Evolutionary conservation across 2,329 filamentous ascomycete species (phyloP), one percentile per base, ranked within the genome.

Genomic region (Talaromyces funiculosus): DNA sequence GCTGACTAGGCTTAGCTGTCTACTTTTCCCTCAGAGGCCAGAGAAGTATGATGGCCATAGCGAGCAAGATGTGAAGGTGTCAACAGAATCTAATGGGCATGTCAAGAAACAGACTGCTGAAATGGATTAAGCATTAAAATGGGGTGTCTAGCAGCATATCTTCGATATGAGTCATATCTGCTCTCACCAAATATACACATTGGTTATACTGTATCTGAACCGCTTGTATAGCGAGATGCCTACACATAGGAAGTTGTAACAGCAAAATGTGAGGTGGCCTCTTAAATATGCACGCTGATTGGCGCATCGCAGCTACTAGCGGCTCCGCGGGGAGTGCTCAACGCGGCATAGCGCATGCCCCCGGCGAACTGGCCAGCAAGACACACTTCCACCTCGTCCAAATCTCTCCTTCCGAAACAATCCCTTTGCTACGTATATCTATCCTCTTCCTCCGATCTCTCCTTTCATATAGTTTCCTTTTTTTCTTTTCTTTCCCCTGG

Each of bases 351-450:
- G 62, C 61, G 62, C 42, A 24, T 8, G 31, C 53, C 22, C 47
- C 22, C 53, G 53, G 42, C 35, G 58, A 63, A 62, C 61, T 61
- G 72, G 68, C 72, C 72, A 72, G 69, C 42, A 26, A 71, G 61
- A 53, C 61, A 59, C 49, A 62, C 56, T 62, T 53, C 54, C 49
- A 47, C 43, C 43, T 37, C 53, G 26, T 38, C 33, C 51, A 38
- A 37, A 18, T 54, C 35, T 54, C 35, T 38, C 51, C 35, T 54
- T 54, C 51, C 22, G 7, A 14, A 16, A 18, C 38, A 45, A 53
- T 56, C 53, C 45, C 53, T 43, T 53, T 51, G 43, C 56, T 22
- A 9, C 31, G 16, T 20, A 54, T 54, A 54, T 43, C 57, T 53
- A 42, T 59, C 37, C 45, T 59, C 45, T 35, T 57, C 55, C 42